These are phyloP conservation scores for Amborella trichopoda DNA, from an alignment of 164 flowering plant genomes.

Conservation along the genomic window DNA sequence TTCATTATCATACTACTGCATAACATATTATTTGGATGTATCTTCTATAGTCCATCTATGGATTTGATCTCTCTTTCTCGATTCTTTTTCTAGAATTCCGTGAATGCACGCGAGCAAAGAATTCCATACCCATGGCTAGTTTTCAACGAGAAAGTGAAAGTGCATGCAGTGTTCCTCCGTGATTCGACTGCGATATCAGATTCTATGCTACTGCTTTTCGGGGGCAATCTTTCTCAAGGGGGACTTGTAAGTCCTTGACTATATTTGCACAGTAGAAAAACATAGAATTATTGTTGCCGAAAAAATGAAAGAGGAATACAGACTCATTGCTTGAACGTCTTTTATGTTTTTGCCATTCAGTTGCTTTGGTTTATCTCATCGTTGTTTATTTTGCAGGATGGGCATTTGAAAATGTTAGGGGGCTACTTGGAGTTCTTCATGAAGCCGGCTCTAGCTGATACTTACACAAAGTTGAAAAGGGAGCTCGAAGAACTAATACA, in stretches of 20 bases:
- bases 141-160: conserved; percentile 92
- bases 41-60: too few relatives aligned
- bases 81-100: conserved; percentile 51
- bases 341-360: neutral
- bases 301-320: neutral
- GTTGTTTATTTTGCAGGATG: conserved; percentile 38
- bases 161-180: conserved; percentile 74
- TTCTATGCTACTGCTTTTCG: conserved; percentile 82
- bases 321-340: neutral
- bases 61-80: neutral
- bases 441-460: conserved; percentile 55
- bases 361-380: neutral
- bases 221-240: conserved; percentile 63
- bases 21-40: too few relatives aligned
- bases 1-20: too few relatives aligned
- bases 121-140: conserved; percentile 94
- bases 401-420: conserved; percentile 86
- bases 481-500: conserved; percentile 78
- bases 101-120: conserved; percentile 56
- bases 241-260: conserved; percentile 33
- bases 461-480: conserved; percentile 38
- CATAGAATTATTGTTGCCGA: neutral
- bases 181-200: conserved; percentile 96
- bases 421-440: conserved; percentile 90
- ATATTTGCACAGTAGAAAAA: neutral